Evolutionary conservation across 306 rosid species (phyloP).

Genomic region (Luffa acutangula): DNA sequence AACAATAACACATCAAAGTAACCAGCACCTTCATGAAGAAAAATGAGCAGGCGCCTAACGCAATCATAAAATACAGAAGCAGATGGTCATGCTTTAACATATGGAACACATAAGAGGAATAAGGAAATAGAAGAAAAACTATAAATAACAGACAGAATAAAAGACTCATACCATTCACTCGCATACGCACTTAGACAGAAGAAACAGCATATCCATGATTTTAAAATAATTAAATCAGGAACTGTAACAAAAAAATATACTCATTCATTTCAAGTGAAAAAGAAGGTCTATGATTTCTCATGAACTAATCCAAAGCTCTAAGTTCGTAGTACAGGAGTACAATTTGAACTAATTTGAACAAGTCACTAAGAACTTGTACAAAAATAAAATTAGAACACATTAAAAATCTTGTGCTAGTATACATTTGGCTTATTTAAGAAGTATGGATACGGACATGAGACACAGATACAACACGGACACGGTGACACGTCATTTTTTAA

Average conservation of each 20-base stretch:
- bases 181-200: neutral
- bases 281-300: neutral
- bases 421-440: too few species aligned
- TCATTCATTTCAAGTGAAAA: neutral
- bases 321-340: neutral
- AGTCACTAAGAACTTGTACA: neutral
- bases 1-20: neutral
- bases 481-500: too few species aligned
- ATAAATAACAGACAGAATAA: neutral
- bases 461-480: too few species aligned
- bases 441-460: too few species aligned
- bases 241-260: neutral
- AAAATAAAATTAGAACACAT: neutral
- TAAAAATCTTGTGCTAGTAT: neutral
- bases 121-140: neutral
- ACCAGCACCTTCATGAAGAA: conserved; percentile 4
- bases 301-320: neutral
- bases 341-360: neutral
- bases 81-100: neutral
- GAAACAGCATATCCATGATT: neutral
- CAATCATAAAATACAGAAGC: neutral
- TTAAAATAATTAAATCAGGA: neutral
- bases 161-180: neutral
- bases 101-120: neutral
- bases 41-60: neutral